Conservation (phyloP, 768 basidiomycete genomes). For the Dacryopinax primogenitus region DNA sequence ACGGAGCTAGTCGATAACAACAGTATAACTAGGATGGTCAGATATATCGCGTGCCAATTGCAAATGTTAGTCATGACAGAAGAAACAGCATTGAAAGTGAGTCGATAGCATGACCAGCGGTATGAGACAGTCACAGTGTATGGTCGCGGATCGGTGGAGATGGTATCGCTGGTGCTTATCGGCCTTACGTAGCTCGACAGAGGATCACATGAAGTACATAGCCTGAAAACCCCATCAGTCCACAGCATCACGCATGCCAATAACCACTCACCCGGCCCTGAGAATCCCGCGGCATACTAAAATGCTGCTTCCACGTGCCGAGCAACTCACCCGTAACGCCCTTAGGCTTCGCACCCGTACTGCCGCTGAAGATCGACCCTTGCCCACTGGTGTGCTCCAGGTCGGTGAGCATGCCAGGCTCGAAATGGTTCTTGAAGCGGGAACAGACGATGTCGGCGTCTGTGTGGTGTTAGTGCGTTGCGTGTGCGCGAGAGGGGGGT, state of each 20-base stretch:
- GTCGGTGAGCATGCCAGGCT: background rate
- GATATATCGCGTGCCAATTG: no score
- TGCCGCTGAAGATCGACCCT: background rate
- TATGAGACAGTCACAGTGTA: background rate
- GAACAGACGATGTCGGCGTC: background rate
- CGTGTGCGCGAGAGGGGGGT: background rate
- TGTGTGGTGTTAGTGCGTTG: background rate
- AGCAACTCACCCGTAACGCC: background rate
- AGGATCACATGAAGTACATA: background rate
- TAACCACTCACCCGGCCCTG: background rate
- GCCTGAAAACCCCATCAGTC: background rate
- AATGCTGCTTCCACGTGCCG: background rate
- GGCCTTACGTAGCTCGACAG: no score
- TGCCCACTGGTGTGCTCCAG: background rate
- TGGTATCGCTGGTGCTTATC: background rate
- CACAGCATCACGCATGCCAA: background rate
- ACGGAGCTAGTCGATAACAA: no score
- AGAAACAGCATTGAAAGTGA: no score
- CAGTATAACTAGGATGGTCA: no score
- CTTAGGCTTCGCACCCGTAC: background rate
- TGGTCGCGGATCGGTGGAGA: no score
- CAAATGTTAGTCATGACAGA: no score
- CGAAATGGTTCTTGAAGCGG: background rate
- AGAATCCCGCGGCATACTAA: background rate
- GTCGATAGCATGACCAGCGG: slow-evolving; percentile 1